These are phyloP conservation scores for Cyberlindnera euphorbiae DNA, from an alignment of 805 yeast genomes.

Conservation along the genomic window DNA sequence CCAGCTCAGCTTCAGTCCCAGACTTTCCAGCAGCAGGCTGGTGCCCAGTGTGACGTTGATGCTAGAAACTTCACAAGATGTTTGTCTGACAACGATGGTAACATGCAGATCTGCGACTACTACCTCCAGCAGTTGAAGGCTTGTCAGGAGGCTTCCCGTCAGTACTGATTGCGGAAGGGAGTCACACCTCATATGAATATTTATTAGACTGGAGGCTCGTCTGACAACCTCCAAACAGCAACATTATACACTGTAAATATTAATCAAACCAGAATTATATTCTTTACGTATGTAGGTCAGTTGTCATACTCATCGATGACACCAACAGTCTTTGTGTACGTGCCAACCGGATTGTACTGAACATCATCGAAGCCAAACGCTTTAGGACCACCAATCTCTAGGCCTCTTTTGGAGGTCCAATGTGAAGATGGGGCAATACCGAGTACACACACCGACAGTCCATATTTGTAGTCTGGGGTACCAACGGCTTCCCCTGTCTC, in stretches of 20 bases:
- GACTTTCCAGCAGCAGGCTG: slow-evolving; percentile 32
- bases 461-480: slow-evolving; percentile 44
- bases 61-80: slow-evolving; percentile 96
- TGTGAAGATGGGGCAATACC: slow-evolving; percentile 33
- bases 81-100: slow-evolving; percentile 88
- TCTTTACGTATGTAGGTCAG: background rate
- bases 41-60: slow-evolving; percentile 77
- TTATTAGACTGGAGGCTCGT: too few species aligned
- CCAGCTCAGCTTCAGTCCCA: slow-evolving; percentile 39
- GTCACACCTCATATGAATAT: background rate
- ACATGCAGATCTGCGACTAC: slow-evolving; percentile 95
- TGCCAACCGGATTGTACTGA: slow-evolving; percentile 34
- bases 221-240: background rate
- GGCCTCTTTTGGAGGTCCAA: slow-evolving; percentile 30
- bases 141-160: slow-evolving; percentile 90
- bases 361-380: slow-evolving; percentile 29
- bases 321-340: slow-evolving; percentile 31
- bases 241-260: background rate
- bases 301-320: slow-evolving; percentile 33
- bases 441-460: slow-evolving; percentile 37
- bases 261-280: too few species aligned
- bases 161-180: slow-evolving; percentile 44
- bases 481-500: slow-evolving; percentile 46
- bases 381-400: slow-evolving; percentile 39
- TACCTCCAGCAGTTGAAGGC: slow-evolving; percentile 96